These are phyloP conservation scores for Taiozyma sp. DNA, from an alignment of 1,139 yeast species.

Conservation along the genomic window DNA sequence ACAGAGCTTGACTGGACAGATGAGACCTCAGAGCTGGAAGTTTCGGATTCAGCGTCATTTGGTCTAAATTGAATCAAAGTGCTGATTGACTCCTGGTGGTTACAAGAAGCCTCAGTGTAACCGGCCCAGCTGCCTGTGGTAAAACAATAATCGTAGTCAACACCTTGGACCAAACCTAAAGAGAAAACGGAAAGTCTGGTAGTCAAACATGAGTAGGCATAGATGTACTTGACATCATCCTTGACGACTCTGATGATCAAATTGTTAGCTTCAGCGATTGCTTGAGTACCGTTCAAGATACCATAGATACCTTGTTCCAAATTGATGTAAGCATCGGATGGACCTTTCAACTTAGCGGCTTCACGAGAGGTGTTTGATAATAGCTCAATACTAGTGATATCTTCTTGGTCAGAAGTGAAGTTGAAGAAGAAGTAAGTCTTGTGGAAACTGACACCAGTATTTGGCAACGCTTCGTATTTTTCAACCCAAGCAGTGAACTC, in stretches of 20 bases:
- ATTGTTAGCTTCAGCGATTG: not conserved
- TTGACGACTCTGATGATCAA: not conserved
- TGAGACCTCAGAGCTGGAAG: not conserved
- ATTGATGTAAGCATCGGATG: slow-evolving; percentile 22
- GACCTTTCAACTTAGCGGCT: slow-evolving; percentile 6
- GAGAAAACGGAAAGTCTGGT: not conserved
- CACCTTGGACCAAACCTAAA: not conserved
- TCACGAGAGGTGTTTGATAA: slow-evolving; percentile 7
- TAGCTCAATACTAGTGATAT: slow-evolving; percentile 13
- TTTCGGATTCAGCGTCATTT: not conserved
- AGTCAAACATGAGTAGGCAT: not conserved
- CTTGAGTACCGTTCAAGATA: not conserved
- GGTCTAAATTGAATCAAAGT: not conserved
- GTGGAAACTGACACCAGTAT: not conserved
- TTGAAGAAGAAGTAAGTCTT: slow-evolving; percentile 11
- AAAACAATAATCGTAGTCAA: not conserved
- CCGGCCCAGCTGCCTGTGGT: not conserved
- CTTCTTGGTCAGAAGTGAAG: slow-evolving; percentile 14
- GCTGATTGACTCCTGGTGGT: not conserved
- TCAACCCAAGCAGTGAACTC: slow-evolving; percentile 11
- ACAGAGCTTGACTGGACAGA: not conserved
- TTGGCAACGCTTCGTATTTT: not conserved
- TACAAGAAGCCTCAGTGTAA: not conserved
- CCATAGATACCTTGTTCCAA: slow-evolving; percentile 16
- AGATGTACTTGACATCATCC: not conserved